phyloP scores from a whole-genome alignment of 148 eudicot species.

The Rhododendron vialii region DNA sequence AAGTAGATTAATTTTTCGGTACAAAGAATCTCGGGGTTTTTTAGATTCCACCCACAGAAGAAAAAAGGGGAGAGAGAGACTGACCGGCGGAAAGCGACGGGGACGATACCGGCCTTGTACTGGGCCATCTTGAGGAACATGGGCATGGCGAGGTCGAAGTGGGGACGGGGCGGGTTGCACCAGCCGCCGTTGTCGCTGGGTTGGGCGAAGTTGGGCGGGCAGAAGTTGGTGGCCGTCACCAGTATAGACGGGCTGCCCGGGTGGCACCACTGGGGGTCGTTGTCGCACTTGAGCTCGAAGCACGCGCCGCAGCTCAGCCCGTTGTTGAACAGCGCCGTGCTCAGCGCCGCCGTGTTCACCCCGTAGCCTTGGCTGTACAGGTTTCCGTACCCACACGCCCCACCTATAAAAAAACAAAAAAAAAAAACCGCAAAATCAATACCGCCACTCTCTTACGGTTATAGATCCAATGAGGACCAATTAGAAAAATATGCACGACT shows the following conservation, averaged over 20 bases:
- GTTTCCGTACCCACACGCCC: constrained; percentile 60
- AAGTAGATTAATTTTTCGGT: no score
- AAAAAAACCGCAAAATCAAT: neutral
- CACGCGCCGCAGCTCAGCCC: constrained; percentile 59
- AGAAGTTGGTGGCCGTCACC: constrained; percentile 52
- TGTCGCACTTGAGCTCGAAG: constrained; percentile 42
- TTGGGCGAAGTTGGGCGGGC: constrained; percentile 45
- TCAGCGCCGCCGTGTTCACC: constrained; percentile 51
- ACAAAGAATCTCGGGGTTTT: no score
- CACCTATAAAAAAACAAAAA: constrained; percentile 19
- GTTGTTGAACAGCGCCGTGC: constrained; percentile 50
- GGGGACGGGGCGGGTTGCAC: constrained; percentile 58
- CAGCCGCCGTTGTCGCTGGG: constrained; percentile 55
- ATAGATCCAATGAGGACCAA: no score
- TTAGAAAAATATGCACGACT: neutral
- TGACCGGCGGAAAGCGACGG: constrained; percentile 34
- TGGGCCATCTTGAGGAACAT: constrained; percentile 55
- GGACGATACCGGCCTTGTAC: constrained; percentile 54
- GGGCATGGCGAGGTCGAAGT: constrained; percentile 61
- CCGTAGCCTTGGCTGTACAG: constrained; percentile 58
- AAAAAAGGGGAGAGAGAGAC: neutral
- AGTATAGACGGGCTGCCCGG: constrained; percentile 46
- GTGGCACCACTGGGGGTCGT: constrained; percentile 41
- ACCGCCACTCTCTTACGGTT: no score
- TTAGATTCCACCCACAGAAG: neutral